Percentiles rank a stretch among this genome's conserved stretches.
Conservation (phyloP, 2,329 filamentous ascomycete genomes). For the Ophiostoma ips region DNA sequence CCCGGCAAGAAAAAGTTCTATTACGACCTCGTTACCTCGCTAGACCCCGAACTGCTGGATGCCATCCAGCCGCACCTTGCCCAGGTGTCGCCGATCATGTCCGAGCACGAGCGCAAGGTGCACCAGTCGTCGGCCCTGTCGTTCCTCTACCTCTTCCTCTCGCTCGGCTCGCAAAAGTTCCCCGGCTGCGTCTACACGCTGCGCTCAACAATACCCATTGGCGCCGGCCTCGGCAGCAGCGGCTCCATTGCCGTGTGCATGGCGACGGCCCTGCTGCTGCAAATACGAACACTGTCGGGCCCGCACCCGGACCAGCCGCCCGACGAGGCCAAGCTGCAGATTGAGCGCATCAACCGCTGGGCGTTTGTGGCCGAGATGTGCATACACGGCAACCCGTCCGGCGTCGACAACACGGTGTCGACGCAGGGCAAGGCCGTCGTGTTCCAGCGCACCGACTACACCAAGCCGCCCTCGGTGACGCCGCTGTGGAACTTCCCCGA, state of each 20-base stretch:
- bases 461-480: constrained; percentile 60
- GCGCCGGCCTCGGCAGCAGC: constrained; percentile 81
- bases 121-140: constrained; percentile 69
- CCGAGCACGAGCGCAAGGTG: constrained; percentile 65
- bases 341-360: constrained; percentile 95
- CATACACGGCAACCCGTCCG: constrained; percentile 92
- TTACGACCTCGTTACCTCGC: constrained; percentile 71
- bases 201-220: constrained; percentile 85
- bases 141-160: constrained; percentile 89
- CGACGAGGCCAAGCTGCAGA: constrained; percentile 75
- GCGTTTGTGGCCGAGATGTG: constrained; percentile 95
- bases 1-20: constrained; percentile 87
- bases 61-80: constrained; percentile 69
- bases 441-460: constrained; percentile 69
- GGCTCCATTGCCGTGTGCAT: constrained; percentile 90
- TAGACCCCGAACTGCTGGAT: constrained; percentile 70
- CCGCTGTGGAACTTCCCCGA: constrained; percentile 82
- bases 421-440: constrained; percentile 89
- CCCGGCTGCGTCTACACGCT: constrained; percentile 78
- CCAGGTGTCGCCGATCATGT: constrained; percentile 50
- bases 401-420: constrained; percentile 92
- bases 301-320: constrained; percentile 84
- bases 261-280: constrained; percentile 68
- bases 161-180: constrained; percentile 64
- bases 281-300: constrained; percentile 75